These are phyloP conservation scores for Fragilariopsis cylindrus DNA, from an alignment of 108 stramenopile genomes.

Conservation along the genomic window DNA sequence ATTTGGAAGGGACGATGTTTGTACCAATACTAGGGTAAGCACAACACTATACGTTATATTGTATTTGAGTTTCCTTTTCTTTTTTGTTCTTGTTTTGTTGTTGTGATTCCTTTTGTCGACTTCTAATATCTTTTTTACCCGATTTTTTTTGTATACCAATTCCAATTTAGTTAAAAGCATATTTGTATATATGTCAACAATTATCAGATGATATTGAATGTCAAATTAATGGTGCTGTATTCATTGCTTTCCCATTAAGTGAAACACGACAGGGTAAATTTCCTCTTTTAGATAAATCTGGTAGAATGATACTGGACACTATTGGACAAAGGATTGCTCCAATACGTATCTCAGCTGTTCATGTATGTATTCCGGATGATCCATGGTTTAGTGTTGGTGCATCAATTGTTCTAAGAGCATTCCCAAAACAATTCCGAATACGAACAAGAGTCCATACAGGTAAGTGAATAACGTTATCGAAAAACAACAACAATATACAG, in stretches of 20 bases:
- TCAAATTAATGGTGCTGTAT: background rate
- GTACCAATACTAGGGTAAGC: background rate
- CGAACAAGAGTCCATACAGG: slow-evolving; percentile 4
- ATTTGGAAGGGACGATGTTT: background rate
- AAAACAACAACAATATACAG: background rate
- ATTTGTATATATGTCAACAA: background rate
- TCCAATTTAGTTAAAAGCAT: background rate
- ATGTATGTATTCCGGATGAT: background rate
- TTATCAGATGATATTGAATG: background rate
- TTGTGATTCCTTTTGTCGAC: background rate
- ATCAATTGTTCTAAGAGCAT: background rate
- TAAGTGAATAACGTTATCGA: background rate
- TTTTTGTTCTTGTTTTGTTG: background rate
- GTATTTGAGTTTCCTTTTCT: background rate
- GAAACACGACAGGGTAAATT: background rate
- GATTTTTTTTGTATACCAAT: background rate
- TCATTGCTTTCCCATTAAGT: slow-evolving; percentile 3
- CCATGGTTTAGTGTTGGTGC: slow-evolving; percentile 5
- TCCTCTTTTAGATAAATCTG: background rate
- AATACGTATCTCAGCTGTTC: background rate
- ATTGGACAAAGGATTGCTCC: background rate
- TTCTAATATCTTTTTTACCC: too few relatives aligned
- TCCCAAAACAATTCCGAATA: slow-evolving; percentile 6
- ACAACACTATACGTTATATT: background rate
- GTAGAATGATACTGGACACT: background rate